These are phyloP conservation scores for Chytriomyces hyalinus DNA, from an alignment of 192 early-diverging fungal genomes.

Conservation along the genomic window DNA sequence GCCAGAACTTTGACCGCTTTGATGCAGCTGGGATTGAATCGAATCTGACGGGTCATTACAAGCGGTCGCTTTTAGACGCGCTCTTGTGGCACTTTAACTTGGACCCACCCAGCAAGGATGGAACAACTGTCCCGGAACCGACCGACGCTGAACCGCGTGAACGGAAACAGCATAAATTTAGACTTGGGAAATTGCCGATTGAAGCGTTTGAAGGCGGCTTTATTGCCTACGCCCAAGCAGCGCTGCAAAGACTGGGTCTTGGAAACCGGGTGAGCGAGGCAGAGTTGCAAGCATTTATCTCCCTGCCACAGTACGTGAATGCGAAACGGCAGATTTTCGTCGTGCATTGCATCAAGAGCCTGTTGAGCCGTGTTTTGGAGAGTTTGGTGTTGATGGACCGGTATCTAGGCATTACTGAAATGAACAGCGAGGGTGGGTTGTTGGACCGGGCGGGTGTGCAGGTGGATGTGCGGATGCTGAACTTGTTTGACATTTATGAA, in stretches of 20 bases:
- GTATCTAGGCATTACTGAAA: constrained; percentile 5
- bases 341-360: constrained; percentile 31
- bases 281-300: constrained; percentile 14
- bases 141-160: background rate
- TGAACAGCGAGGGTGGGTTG: background rate
- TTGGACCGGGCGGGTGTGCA: background rate
- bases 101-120: background rate
- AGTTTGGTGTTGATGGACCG: constrained; percentile 38
- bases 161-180: constrained; percentile 29
- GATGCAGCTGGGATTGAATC: background rate
- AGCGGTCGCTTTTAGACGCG: constrained; percentile 29
- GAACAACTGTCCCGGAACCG: background rate
- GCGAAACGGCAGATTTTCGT: constrained; percentile 20
- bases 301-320: constrained; percentile 13
- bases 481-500: constrained; percentile 37
- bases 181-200: constrained; percentile 11
- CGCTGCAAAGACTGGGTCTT: constrained; percentile 26
- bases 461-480: constrained; percentile 24
- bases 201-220: constrained; percentile 7
- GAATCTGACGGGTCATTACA: constrained; percentile 28
- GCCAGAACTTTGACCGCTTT: constrained; percentile 36
- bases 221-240: constrained; percentile 21
- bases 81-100: constrained; percentile 29
- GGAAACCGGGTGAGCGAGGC: background rate
- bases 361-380: constrained; percentile 35